Base-by-base conservation (phyloP, 2,329 filamentous ascomycete genomes). In the Ophiobolus disseminans region DNA sequence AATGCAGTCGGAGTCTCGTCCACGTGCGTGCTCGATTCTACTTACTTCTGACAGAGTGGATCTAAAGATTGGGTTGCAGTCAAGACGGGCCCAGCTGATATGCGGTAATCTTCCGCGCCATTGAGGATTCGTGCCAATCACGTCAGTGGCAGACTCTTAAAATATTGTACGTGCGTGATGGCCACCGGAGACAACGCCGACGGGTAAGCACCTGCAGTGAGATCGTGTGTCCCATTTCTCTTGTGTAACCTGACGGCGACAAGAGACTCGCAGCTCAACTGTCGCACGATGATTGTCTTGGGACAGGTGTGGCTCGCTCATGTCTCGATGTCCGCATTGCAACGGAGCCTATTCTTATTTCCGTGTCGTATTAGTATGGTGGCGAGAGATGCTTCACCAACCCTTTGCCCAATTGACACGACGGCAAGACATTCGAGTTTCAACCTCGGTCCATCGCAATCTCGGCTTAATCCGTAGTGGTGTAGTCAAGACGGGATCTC, bases 171-270 rank as follows among this genome's bases (percentile, higher is more conserved):
- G 36, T 55, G 48, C 36, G 39, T 53, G 30, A 45, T 23, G 45
- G 10, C 10, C n/a, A 37, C 40, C 58, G 63, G 60, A 66, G 55
- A 55, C 59, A 23, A 40, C 40, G 25, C 62, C 63, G 58, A 55
- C 35, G 52, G 52, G 45, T 32, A 45, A 37, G 14, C 32, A n/a
- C n/a, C n/a, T n/a, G n/a, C n/a, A n/a, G 32, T 16, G 10, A 45
- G 49, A 44, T 40, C 35, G 23, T 21, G 20, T 34, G 30, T 35
- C 31, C 44, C 30, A 25, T 16, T 21, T 26, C 35, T 40, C 25
- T 19, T 34, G 32, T 36, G 21, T 22, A 31, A 46, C 39, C 43
- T 49, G 48, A 45, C 45, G 38, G 40, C 40, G 46, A 49, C 40
- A 53, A 40, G 36, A 43, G 34, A 34, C 44, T 28, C 25, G 37